Conservation (phyloP, 2,329 filamentous ascomycete genomes). For the Fusarium continuum region DNA sequence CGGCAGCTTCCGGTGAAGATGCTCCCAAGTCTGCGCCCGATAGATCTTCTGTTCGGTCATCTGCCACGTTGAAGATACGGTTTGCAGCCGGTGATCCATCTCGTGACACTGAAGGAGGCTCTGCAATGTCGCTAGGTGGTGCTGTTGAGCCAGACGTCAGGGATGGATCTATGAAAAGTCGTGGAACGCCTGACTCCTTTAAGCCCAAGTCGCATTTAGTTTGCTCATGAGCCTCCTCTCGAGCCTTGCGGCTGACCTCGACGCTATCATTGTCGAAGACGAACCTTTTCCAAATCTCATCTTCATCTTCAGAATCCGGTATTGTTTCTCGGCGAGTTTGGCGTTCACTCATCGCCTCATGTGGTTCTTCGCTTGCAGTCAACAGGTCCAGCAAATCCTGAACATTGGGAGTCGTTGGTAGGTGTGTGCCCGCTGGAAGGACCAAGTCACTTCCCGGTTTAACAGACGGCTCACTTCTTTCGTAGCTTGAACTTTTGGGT, state of each 20-base stretch:
- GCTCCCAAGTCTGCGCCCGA: background rate
- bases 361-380: constrained; percentile 13
- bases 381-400: constrained; percentile 39
- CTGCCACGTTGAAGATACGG: background rate
- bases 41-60: background rate
- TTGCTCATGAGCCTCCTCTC: constrained; percentile 34
- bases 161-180: constrained; percentile 19
- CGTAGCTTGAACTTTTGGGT: background rate
- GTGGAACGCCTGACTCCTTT: background rate
- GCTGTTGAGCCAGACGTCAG: constrained; percentile 4
- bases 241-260: constrained; percentile 34
- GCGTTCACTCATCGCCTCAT: background rate
- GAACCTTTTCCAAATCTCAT: constrained; percentile 46
- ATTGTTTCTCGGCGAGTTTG: background rate
- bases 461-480: background rate
- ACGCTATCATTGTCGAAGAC: constrained; percentile 37
- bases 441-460: constrained; percentile 1
- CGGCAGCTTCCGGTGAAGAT: constrained; percentile 6
- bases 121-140: constrained; percentile 26
- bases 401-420: constrained; percentile 8
- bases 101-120: constrained; percentile 29
- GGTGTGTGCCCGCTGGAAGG: background rate
- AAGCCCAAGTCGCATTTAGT: constrained; percentile 23
- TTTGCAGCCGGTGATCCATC: constrained; percentile 3
- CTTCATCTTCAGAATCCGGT: constrained; percentile 37